Base-by-base conservation (phyloP, 2,329 filamentous ascomycete genomes). In the Fusarium sp. region DNA sequence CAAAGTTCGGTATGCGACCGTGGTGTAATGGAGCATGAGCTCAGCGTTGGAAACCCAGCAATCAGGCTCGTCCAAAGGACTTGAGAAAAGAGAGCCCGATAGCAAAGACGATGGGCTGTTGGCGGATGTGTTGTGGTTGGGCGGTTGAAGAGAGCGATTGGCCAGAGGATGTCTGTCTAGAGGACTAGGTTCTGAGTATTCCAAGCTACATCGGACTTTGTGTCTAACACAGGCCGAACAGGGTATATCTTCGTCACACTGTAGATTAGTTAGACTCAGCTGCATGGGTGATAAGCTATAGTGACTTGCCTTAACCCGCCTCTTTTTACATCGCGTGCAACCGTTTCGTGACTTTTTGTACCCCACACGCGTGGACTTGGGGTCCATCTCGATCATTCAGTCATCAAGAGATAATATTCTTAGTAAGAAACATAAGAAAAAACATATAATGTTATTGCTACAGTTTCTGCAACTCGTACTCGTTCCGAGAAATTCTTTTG, bases 281-380 rank as follows among this genome's bases (percentile, higher is more conserved):
- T 11, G 17, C 10, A 33, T 42, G n/a, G 14, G 11, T 7, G 1
- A 7, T 3, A n/a, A 6, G 15, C 15, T 43, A 33, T 42, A 24
- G 5, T 3, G 1, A 34, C 22, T 7, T 24, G 28, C 66, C 61
- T 69, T 69, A 44, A 69, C 66, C 22, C 66, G 51, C 1, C 66
- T 50, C 51, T 67, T 57, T 36, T 69, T 69, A 19, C 66, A 69
- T 8, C 66, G 57, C 8, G 17, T 45, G 22, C 66, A 69, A 2
- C 66, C 66, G 21, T 69, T 69, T 54, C 66, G 61, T 26, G 66
- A 69, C 47, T 69, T 69, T 57, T 66, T 69, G 40, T 69, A 69
- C 36, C 66, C 66, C 40, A 62, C 47, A 19, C 66, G 65, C 1
- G 61, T 67, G 24, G 47, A 51, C 13, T 54, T 67, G 2, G 14